phyloP scores from a whole-genome alignment of 2,329 filamentous ascomycete genomes.

The Hansfordia pulvinata region DNA sequence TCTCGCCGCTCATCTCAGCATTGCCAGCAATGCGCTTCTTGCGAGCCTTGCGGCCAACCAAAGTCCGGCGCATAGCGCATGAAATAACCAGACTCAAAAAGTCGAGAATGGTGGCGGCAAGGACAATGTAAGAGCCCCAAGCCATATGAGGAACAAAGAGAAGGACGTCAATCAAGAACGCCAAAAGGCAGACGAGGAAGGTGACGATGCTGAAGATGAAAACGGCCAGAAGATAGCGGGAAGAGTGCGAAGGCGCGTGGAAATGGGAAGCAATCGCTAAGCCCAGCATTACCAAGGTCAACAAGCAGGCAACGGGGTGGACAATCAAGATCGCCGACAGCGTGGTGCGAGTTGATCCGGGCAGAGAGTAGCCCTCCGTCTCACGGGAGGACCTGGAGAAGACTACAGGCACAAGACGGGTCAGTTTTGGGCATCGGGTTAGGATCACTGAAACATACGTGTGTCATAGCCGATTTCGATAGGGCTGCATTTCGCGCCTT shows the following conservation, averaged over 20 bases:
- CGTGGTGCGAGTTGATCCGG: conserved; percentile 36
- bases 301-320: conserved; percentile 77
- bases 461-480: conserved; percentile 78
- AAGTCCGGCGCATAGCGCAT: conserved; percentile 85
- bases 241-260: conserved; percentile 78
- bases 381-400: no score
- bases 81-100: conserved; percentile 72
- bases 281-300: conserved; percentile 73
- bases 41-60: conserved; percentile 84
- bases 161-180: conserved; percentile 86
- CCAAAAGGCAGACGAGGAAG: conserved; percentile 68
- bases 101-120: conserved; percentile 78
- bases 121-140: conserved; percentile 89
- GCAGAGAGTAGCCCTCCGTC: conserved; percentile 38
- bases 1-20: conserved; percentile 92
- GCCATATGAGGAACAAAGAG: conserved; percentile 87
- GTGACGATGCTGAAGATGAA: conserved; percentile 81
- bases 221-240: conserved; percentile 71
- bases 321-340: conserved; percentile 86
- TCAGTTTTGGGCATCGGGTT: no score
- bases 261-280: conserved; percentile 74
- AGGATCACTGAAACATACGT: conserved; percentile 46
- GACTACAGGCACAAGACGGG: no score
- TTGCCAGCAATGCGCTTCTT: conserved; percentile 88
- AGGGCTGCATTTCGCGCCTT: conserved; percentile 48